Conservation (phyloP, 352 stramenopile species). For the Phytophthora sp. region DNA sequence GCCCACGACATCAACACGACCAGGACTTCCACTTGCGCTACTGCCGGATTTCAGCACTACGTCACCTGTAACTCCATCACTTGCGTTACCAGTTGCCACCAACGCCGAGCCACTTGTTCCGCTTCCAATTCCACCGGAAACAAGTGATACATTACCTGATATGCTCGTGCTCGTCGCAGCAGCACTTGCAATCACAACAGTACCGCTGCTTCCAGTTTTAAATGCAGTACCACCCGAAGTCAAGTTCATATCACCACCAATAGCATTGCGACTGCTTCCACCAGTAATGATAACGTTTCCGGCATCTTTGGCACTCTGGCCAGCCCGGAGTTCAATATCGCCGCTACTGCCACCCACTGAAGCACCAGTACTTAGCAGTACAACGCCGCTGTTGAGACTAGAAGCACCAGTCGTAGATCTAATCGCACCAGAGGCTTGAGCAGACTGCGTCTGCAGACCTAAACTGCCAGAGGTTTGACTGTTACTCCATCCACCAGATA, state of each 20-base stretch:
- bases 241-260: slow-evolving; percentile 21
- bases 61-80: slow-evolving; percentile 25
- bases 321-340: slow-evolving; percentile 19
- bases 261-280: slow-evolving; percentile 16
- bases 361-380: slow-evolving; percentile 20
- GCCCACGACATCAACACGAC: slow-evolving; percentile 10
- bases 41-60: slow-evolving; percentile 26
- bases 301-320: slow-evolving; percentile 20
- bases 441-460: slow-evolving; percentile 17
- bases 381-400: slow-evolving; percentile 18
- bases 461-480: slow-evolving; percentile 23
- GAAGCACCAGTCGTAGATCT: slow-evolving; percentile 21
- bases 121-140: slow-evolving; percentile 11
- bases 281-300: slow-evolving; percentile 27
- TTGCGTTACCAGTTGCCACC: slow-evolving; percentile 29
- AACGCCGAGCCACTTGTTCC: slow-evolving; percentile 17
- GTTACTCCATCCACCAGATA: slow-evolving; percentile 27
- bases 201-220: slow-evolving; percentile 24
- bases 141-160: slow-evolving; percentile 27
- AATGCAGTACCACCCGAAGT: slow-evolving; percentile 21
- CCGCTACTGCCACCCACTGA: slow-evolving; percentile 30
- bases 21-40: slow-evolving; percentile 20
- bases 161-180: slow-evolving; percentile 9
- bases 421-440: slow-evolving; percentile 16
- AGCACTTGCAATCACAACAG: slow-evolving; percentile 22